Conservation (phyloP, 441 rosid genomes). For the Dalechampia spathulata region DNA sequence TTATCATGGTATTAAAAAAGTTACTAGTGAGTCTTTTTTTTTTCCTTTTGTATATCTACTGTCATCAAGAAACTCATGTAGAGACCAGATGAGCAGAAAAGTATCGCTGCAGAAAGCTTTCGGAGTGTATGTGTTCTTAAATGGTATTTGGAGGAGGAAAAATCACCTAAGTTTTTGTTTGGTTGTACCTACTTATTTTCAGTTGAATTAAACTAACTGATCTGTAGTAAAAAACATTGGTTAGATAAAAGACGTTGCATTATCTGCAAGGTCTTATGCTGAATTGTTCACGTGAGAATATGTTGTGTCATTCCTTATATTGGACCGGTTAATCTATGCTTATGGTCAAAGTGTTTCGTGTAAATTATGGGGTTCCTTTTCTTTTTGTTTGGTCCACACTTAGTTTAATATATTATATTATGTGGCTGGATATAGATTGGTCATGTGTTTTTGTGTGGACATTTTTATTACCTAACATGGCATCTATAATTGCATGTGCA, state of each 20-base stretch:
- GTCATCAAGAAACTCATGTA: background rate
- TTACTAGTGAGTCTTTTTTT: background rate
- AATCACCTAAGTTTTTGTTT: no score
- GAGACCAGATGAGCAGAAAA: background rate
- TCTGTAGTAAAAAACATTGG: background rate
- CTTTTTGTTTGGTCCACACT: background rate
- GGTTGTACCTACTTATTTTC: background rate
- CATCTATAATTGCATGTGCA: conserved; percentile 23
- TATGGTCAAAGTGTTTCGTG: background rate
- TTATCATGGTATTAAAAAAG: background rate
- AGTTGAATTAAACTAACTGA: background rate
- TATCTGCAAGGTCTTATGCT: background rate
- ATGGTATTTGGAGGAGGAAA: no score
- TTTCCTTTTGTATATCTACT: no score
- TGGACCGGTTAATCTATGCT: no score
- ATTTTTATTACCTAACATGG: background rate
- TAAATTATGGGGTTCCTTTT: background rate
- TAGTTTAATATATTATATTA: background rate
- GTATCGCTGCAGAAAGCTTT: no score
- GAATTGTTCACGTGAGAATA: background rate
- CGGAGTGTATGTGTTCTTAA: no score
- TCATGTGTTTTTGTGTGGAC: background rate
- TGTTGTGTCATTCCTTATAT: no score
- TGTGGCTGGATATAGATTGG: background rate
- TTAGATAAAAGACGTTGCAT: background rate